These are phyloP conservation scores for Aspergillus carbonarius DNA, from an alignment of 2,329 filamentous ascomycete genomes.

Conservation along the genomic window DNA sequence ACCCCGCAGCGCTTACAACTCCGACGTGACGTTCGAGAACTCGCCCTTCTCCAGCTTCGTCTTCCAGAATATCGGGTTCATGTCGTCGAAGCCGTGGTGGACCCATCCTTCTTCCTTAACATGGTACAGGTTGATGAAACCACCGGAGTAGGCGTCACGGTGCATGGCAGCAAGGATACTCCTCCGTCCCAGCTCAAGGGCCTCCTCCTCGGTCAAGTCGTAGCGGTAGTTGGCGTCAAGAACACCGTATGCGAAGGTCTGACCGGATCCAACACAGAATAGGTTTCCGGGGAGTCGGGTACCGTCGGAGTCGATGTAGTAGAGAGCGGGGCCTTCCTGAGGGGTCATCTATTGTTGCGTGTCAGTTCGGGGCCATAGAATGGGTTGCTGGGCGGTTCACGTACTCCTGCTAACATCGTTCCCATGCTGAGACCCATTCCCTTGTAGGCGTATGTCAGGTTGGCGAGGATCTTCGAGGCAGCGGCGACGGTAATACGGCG, in stretches of 20 bases:
- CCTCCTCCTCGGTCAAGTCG: slow-evolving; percentile 82
- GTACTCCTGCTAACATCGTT: slow-evolving; percentile 98
- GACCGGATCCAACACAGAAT: slow-evolving; percentile 96
- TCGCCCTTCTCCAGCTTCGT: slow-evolving; percentile 98
- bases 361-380: neutral
- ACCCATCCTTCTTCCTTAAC: slow-evolving; percentile 99
- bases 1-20: slow-evolving; percentile 47
- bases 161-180: slow-evolving; percentile 96
- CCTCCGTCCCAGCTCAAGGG: slow-evolving; percentile 82
- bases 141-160: slow-evolving; percentile 96
- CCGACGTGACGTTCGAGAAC: slow-evolving; percentile 90
- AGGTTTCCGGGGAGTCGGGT: slow-evolving; percentile 90
- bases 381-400: slow-evolving; percentile 49
- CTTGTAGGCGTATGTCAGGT: slow-evolving; percentile 98
- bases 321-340: slow-evolving; percentile 92
- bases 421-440: slow-evolving; percentile 98
- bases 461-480: slow-evolving; percentile 96
- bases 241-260: slow-evolving; percentile 98
- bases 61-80: slow-evolving; percentile 99
- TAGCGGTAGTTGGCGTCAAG: slow-evolving; percentile 93
- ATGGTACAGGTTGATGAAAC: slow-evolving; percentile 98
- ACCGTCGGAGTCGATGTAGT: slow-evolving; percentile 98
- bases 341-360: slow-evolving; percentile 47
- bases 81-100: slow-evolving; percentile 97
- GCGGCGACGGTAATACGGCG: slow-evolving; percentile 96